phyloP scores from a whole-genome alignment of 2,329 filamentous ascomycete species.

The Hypocreales sp. region DNA sequence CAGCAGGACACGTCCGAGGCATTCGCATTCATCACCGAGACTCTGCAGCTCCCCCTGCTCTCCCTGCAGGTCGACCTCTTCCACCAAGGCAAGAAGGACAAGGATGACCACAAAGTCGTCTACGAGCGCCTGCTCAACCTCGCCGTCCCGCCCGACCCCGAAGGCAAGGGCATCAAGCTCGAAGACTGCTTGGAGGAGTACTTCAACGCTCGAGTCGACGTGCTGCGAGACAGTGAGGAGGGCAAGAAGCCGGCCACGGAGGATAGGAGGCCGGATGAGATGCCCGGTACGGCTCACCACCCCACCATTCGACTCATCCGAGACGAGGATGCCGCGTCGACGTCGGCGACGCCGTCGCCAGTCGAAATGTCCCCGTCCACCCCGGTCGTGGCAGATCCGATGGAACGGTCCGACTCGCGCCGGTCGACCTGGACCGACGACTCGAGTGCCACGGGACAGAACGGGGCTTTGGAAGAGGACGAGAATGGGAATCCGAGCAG shows the following conservation, averaged over 20 bases:
- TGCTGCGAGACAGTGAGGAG: constrained; percentile 54
- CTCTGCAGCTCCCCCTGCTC: constrained; percentile 71
- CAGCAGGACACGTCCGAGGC: constrained; percentile 96
- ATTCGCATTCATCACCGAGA: constrained; percentile 87
- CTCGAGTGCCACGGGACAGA: background rate
- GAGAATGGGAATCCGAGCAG: constrained; percentile 1
- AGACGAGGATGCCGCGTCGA: constrained; percentile 16
- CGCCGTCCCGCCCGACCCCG: constrained; percentile 64
- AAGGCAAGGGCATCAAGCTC: constrained; percentile 57
- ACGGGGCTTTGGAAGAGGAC: background rate
- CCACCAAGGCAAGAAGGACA: constrained; percentile 72
- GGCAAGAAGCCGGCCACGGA: constrained; percentile 27
- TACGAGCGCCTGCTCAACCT: constrained; percentile 85
- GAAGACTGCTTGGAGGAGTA: constrained; percentile 90
- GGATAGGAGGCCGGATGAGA: constrained; percentile 10
- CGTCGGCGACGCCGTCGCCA: constrained; percentile 17
- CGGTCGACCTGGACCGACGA: background rate
- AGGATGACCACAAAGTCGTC: constrained; percentile 87
- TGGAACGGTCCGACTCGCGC: background rate
- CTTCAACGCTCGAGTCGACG: constrained; percentile 88
- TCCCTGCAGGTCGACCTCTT: constrained; percentile 91
- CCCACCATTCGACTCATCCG: constrained; percentile 19
- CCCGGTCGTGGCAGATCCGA: background rate
- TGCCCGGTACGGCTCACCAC: constrained; percentile 11
- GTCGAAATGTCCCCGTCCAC: constrained; percentile 11